phyloP scores from a whole-genome alignment of 345 rosid species.

The Streptanthus diversifolius region DNA sequence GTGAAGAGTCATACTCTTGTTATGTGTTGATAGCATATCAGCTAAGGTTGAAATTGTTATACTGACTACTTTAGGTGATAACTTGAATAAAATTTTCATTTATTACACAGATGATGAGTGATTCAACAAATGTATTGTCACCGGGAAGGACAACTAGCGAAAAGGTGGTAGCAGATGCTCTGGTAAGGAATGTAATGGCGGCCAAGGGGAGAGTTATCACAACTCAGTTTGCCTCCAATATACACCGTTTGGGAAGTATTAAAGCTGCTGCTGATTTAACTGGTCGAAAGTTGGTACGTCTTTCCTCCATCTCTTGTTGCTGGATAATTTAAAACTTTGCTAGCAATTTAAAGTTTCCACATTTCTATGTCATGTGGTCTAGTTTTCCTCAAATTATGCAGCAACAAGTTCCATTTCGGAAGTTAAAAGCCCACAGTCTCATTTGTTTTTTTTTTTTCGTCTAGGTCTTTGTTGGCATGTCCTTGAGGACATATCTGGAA shows the following conservation, averaged over 20 bases:
- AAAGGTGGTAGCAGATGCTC: conserved; percentile 75
- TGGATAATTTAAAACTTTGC: not conserved
- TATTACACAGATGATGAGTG: conserved; percentile 88
- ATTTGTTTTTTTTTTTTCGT: conserved; percentile 16
- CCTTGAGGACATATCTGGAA: conserved; percentile 89
- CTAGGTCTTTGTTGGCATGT: conserved; percentile 97
- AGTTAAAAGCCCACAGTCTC: not conserved
- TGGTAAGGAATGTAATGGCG: conserved; percentile 68
- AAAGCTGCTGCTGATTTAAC: conserved; percentile 96
- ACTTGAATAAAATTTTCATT: not conserved
- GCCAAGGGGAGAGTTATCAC: conserved; percentile 93
- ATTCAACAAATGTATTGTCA: conserved; percentile 91
- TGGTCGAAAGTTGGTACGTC: conserved; percentile 79
- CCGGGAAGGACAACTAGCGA: conserved; percentile 96
- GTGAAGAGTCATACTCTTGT: not conserved
- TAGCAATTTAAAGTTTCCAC: not conserved
- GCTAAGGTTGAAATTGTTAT: not conserved
- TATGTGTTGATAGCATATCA: conserved; percentile 8
- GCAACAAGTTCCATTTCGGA: not conserved
- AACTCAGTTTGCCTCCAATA: conserved; percentile 96
- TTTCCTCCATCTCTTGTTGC: conserved; percentile 7
- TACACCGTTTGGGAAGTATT: conserved; percentile 95
- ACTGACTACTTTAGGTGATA: not conserved
- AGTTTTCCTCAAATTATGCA: not conserved
- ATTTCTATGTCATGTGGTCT: not conserved